These are phyloP conservation scores for Effrenium voratum DNA, from an alignment of 73 alveolate genomes.

Conservation along the genomic window DNA sequence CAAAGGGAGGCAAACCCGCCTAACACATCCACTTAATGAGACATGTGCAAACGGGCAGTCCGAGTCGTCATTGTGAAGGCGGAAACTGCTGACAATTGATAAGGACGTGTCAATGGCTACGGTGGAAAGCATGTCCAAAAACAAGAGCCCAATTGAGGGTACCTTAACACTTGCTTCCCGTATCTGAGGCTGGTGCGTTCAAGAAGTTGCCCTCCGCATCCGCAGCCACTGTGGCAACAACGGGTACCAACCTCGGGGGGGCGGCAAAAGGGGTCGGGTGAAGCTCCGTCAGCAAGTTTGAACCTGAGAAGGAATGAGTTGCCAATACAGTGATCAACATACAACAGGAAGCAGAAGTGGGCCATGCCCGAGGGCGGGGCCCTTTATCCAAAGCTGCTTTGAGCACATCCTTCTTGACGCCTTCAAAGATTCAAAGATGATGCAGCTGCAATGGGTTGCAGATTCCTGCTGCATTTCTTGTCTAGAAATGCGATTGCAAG, in stretches of 20 bases:
- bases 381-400: slow-evolving; percentile 44
- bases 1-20: no score
- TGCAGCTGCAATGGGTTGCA: no score
- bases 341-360: background rate
- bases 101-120: no score
- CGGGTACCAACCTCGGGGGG: slow-evolving; percentile 58
- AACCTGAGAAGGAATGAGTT: background rate
- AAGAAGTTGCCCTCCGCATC: slow-evolving; percentile 82
- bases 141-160: no score
- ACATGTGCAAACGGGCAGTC: no score
- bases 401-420: slow-evolving; percentile 61
- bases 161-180: background rate
- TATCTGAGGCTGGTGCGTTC: slow-evolving; percentile 5
- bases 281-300: background rate
- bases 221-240: slow-evolving; percentile 90
- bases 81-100: no score
- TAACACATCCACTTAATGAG: no score
- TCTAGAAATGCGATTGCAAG: background rate
- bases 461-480: background rate
- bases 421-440: no score
- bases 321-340: no score
- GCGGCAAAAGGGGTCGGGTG: background rate
- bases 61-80: no score
- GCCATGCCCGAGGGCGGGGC: background rate
- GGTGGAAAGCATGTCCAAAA: no score